Conservation (phyloP, 495 filamentous ascomycete species). For the Letharia lupina region DNA sequence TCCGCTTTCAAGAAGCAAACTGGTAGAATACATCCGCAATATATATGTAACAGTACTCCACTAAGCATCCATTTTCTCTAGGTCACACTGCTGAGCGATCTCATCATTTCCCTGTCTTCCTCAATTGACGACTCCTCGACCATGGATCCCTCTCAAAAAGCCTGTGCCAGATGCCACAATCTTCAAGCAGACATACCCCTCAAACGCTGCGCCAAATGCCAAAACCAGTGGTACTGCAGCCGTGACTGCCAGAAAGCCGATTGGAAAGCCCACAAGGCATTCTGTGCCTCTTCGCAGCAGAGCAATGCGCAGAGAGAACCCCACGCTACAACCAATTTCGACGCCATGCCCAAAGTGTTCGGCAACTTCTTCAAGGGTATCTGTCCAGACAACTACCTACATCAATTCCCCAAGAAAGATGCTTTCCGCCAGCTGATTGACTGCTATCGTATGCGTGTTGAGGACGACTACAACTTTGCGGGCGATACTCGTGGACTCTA, state of each 20-base stretch:
- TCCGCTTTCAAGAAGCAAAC: background rate
- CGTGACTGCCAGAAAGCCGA: slow-evolving; percentile 38
- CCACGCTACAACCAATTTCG: slow-evolving; percentile 3
- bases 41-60: background rate
- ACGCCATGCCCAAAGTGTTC: slow-evolving; percentile 1
- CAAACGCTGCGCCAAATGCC: slow-evolving; percentile 36
- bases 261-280: slow-evolving; percentile 38
- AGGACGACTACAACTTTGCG: slow-evolving; percentile 31
- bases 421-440: slow-evolving; percentile 42
- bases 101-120: background rate
- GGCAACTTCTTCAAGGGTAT: slow-evolving; percentile 27
- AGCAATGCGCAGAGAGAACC: slow-evolving; percentile 7
- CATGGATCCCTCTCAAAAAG: background rate
- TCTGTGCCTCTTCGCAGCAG: slow-evolving; percentile 25
- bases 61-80: background rate
- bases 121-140: background rate
- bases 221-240: slow-evolving; percentile 37
- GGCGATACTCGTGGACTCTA: slow-evolving; percentile 30
- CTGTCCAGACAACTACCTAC: slow-evolving; percentile 30
- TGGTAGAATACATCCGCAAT: background rate
- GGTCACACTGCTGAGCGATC: background rate
- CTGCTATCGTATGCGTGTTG: slow-evolving; percentile 38
- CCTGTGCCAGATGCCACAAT: slow-evolving; percentile 5
- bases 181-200: slow-evolving; percentile 15
- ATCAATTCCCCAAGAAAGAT: slow-evolving; percentile 35